Base-by-base conservation (phyloP, 805 yeast species). In the Zygosaccharomyces siamensis region DNA sequence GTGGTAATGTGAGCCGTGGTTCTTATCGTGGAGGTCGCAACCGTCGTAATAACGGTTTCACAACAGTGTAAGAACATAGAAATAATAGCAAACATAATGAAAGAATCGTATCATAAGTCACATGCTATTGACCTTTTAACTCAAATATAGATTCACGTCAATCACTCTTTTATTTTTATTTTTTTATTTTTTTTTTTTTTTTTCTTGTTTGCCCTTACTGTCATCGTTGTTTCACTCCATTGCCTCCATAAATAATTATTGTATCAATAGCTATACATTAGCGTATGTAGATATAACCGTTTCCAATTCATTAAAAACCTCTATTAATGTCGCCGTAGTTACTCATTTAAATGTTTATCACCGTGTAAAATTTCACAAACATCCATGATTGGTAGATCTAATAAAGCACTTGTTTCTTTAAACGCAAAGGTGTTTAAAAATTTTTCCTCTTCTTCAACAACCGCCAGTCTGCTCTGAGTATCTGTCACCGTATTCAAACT, bases 331-430 rank as follows among this genome's bases (percentile, higher is more conserved):
- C 23, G 18, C 16, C 23, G 7, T 24, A 4, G 16, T 24, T 37
- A 11, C 40, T 48, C 21, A 4, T 33, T 14, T 11, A 33, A 33
- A 6, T 14, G 37, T 4, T 50, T 42, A 26, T 46, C 39, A 27
- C 51, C 69, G 59, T 86, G 86, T 14, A 87, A 65, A 1, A 84
- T 80, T 42, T 76, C 75, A 58, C 86, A 84, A 1, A 84, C 92
- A 40, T 80, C 76, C 11, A 79, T 75, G 1, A 89, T 72, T 0
- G 96, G 92, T 45, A 90, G 61, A 64, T 90, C 98, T 78, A 89
- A 79, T 4, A 92, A 92, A 0, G 95, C 97, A 60, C 88, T 86
- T 0, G 93, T 83, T 16, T 86, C 79, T 12, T 65, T 61, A 70
- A 74, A 76, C 6, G 83, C 70, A 61, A 72, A 84, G 12, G 59